A percentile compares a stretch with the other conserved stretches of the same genome.
Conservation (phyloP, 768 basidiomycete species). For the Saitozyma podzolica region DNA sequence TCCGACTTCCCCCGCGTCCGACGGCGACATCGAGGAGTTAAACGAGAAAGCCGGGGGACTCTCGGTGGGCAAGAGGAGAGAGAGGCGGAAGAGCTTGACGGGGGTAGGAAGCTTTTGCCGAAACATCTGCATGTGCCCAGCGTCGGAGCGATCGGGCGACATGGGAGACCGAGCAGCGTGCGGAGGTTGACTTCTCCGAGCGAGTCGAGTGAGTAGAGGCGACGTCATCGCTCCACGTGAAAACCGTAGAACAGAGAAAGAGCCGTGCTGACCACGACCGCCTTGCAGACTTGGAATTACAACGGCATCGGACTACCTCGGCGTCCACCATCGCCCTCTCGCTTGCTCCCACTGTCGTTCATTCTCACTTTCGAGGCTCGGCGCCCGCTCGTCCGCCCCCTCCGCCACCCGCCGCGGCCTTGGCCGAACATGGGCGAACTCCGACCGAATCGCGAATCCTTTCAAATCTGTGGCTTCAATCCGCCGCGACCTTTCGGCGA, state of each 20-base stretch:
- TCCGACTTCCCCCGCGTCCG: neutral
- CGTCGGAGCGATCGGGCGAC: neutral
- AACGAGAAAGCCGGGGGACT: slow-evolving; percentile 6
- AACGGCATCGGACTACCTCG: slow-evolving; percentile 25
- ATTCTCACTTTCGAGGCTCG: slow-evolving; percentile 18
- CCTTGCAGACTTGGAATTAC: slow-evolving; percentile 1
- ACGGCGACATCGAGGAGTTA: slow-evolving; percentile 3
- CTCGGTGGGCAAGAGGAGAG: slow-evolving; percentile 16
- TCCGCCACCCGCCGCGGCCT: slow-evolving; percentile 52
- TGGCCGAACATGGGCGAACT: slow-evolving; percentile 30
- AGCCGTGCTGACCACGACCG: neutral
- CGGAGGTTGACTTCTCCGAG: slow-evolving; percentile 2
- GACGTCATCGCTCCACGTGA: no score
- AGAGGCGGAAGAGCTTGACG: slow-evolving; percentile 9
- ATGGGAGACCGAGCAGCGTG: slow-evolving; percentile 26
- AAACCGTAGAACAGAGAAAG: no score
- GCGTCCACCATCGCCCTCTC: slow-evolving; percentile 26
- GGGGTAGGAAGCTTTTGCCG: slow-evolving; percentile 20
- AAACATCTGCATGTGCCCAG: slow-evolving; percentile 47
- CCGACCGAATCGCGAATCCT: slow-evolving; percentile 67
- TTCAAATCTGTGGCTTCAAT: slow-evolving; percentile 88
- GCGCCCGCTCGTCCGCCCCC: slow-evolving; percentile 50
- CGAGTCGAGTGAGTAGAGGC: slow-evolving; percentile 11
- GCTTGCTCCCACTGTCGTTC: slow-evolving; percentile 38
- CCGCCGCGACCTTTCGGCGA: slow-evolving; percentile 88